Base-by-base conservation (phyloP, 352 stramenopile species). In the Salisapilia sapeloensis region DNA sequence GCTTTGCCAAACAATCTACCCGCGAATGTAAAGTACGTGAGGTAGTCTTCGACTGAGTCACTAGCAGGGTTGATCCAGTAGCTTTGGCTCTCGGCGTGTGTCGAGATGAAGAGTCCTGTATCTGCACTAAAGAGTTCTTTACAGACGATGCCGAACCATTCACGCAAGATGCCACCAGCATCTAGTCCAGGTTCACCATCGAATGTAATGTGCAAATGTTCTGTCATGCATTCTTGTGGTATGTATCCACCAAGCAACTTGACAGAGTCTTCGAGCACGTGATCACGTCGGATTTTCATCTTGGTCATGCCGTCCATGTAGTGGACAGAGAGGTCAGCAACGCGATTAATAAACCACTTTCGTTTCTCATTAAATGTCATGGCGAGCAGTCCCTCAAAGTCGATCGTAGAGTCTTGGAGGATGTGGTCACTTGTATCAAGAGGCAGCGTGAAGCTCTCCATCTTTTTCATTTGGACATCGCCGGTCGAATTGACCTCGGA, bases 1-100 rank as follows among this genome's bases (percentile, higher is more conserved):
- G 94, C 90, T 51, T 99, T 99, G 21, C 94, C 94, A 21, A 99
- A 71, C 29, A 99, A 80, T 8, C 94, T 56, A 9, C 87, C 87
- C 12, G 86, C 80, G 26, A 96, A 94, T 14, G 85, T 86, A 53
- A 98, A 99, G 55, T 98, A 98, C 39, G 81, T 63, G 29, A 99
- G 41, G 30, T 80, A 59, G 9, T 76, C 48, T 16, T 61, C 44
- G 11, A 64, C 54, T n/a, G 40, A 45, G 21, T 78, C 57, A 2
- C 41, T 51, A 10, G 56, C 44, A 0, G 67, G 54, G 28, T 83
- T 83, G 41, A 89, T 86, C 74, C 74, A 89, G 40, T 89, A 89
- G 35, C 64, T 78, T 12, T 67, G 60, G 42, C 80, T 64, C 30
- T 89, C 62, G 3, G 67, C 67, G 25, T 85, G 66, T 2, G 74